Evolutionary conservation across 2,329 filamentous ascomycete genomes (phyloP).

Genomic region (Aspergillus hiratsukae): DNA sequence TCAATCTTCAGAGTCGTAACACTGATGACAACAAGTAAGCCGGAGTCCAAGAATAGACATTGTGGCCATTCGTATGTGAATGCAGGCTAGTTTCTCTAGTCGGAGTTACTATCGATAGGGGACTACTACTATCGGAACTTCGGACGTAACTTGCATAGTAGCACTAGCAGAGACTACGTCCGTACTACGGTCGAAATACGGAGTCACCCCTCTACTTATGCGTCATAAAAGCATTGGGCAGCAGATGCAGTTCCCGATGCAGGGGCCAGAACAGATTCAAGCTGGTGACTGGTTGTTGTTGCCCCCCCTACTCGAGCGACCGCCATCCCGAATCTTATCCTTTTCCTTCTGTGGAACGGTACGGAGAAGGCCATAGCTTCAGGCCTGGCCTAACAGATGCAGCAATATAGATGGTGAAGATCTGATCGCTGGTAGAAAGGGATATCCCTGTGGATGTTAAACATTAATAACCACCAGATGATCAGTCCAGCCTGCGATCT

Average conservation of each 20-base stretch:
- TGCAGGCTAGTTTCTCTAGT: background rate
- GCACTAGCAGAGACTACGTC: background rate
- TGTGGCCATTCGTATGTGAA: background rate
- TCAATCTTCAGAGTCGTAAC: background rate
- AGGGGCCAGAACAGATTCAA: constrained; percentile 17
- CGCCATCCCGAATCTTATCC: background rate
- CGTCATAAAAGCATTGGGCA: constrained; percentile 6
- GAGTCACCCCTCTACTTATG: background rate
- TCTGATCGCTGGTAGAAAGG: background rate
- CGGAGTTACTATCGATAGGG: background rate
- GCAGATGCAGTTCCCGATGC: constrained; percentile 18
- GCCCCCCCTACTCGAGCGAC: background rate
- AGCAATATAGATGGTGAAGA: background rate
- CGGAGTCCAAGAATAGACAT: background rate
- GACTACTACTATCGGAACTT: background rate
- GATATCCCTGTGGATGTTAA: background rate
- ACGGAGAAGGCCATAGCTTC: background rate
- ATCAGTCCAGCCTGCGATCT: background rate
- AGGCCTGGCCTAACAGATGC: too few relatives aligned
- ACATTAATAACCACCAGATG: background rate
- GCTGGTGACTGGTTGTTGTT: background rate
- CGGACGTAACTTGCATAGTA: background rate
- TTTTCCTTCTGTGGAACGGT: background rate
- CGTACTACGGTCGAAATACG: background rate
- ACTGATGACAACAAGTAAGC: background rate